Conservation (phyloP, 345 rosid genomes). For the Brassica cretica region DNA sequence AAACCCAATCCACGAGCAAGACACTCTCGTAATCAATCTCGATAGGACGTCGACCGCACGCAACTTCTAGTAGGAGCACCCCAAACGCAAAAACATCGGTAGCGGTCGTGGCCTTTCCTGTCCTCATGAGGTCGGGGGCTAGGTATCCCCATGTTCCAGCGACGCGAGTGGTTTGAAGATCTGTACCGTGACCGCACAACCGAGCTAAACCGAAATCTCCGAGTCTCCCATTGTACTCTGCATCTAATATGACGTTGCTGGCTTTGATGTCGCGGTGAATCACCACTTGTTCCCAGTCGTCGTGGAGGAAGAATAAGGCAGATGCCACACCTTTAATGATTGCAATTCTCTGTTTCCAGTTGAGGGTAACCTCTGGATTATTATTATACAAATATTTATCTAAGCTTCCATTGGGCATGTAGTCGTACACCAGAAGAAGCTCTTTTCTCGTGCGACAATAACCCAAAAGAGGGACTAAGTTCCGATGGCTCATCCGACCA, state of each 20-base stretch:
- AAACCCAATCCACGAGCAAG: slow-evolving; percentile 67
- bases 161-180: slow-evolving; percentile 67
- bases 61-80: slow-evolving; percentile 70
- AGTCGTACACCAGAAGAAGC: not conserved
- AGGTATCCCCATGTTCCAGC: slow-evolving; percentile 84
- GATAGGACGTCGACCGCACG: slow-evolving; percentile 57
- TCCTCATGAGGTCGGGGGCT: slow-evolving; percentile 72
- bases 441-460: not conserved
- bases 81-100: slow-evolving; percentile 89
- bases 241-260: not conserved
- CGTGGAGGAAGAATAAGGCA: not conserved
- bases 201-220: slow-evolving; percentile 76
- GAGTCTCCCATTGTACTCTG: slow-evolving; percentile 34
- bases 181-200: slow-evolving; percentile 64
- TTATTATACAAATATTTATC: slow-evolving; percentile 55
- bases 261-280: not conserved
- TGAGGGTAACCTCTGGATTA: slow-evolving; percentile 47
- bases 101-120: not conserved
- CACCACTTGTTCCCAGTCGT: not conserved
- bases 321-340: slow-evolving; percentile 50
- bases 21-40: slow-evolving; percentile 39
- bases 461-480: not conserved
- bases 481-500: slow-evolving; percentile 46
- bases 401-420: not conserved
- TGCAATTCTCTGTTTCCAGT: slow-evolving; percentile 74